Evolutionary conservation across 2,329 filamentous ascomycete species (phyloP).

Genomic region (Claviceps pazoutovae): DNA sequence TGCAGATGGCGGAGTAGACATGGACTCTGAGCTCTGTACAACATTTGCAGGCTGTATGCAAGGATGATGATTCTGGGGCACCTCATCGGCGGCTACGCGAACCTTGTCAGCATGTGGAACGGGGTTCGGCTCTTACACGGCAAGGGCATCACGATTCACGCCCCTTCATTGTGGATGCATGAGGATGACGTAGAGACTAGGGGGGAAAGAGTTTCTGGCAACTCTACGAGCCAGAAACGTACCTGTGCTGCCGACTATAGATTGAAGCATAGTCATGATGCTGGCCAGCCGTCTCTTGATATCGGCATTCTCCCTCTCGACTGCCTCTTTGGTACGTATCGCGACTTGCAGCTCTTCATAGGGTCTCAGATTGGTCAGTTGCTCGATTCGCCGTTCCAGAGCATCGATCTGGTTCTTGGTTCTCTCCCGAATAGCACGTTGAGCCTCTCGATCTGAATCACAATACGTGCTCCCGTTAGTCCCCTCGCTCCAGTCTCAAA

Average conservation of each 20-base stretch:
- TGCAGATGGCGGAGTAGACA: not conserved
- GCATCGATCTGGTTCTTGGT: conserved; percentile 68
- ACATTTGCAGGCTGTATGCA: not conserved
- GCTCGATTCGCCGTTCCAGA: conserved; percentile 57
- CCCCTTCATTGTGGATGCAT: not conserved
- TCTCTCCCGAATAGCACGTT: conserved; percentile 70
- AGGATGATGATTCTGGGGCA: not conserved
- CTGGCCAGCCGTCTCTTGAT: conserved; percentile 55
- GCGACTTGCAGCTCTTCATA: conserved; percentile 72
- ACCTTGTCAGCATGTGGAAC: not conserved
- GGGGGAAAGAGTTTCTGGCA: not conserved
- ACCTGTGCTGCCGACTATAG: conserved; percentile 30
- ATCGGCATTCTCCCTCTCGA: conserved; percentile 68
- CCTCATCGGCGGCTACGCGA: not conserved
- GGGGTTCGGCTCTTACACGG: not conserved
- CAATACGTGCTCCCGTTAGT: conserved; percentile 1
- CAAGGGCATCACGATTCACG: no score
- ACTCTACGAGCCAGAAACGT: conserved; percentile 3
- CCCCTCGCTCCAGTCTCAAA: no score
- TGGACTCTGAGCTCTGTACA: not conserved
- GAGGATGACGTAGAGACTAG: not conserved
- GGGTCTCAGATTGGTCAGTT: conserved; percentile 66
- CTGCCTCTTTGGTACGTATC: conserved; percentile 59
- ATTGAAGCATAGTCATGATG: conserved; percentile 50
- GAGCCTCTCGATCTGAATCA: conserved; percentile 61